Conservation (phyloP, 805 yeast species). For the Barnettozyma pratensis region DNA sequence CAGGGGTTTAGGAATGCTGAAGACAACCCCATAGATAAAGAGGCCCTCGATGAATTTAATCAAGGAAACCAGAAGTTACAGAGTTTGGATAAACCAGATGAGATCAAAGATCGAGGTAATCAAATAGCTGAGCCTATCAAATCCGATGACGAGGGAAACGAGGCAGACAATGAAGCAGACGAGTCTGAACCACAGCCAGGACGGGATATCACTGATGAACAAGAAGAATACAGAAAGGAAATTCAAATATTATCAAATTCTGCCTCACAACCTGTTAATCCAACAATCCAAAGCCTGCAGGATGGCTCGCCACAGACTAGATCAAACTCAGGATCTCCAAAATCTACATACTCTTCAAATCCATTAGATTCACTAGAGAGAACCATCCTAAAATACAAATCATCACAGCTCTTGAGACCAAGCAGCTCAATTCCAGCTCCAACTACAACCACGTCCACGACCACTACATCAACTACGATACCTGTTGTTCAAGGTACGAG, state of each 20-base stretch:
- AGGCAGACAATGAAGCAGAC: background rate
- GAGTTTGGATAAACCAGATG: no score
- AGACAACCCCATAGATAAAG: background rate
- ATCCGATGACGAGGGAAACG: background rate
- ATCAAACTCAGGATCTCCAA: background rate
- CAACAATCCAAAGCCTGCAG: background rate
- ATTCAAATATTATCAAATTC: no score
- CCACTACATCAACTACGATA: background rate
- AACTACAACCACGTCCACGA: background rate
- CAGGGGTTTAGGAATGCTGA: background rate
- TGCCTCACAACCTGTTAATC: background rate
- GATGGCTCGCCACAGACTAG: background rate
- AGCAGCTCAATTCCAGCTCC: background rate
- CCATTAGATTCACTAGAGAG: slow-evolving; percentile 4
- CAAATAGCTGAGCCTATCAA: no score
- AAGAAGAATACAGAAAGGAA: background rate
- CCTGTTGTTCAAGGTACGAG: background rate
- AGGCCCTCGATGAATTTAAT: background rate
- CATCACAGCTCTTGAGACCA: background rate
- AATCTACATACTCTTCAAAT: background rate
- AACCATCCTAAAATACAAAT: slow-evolving; percentile 5
- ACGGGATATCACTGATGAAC: background rate
- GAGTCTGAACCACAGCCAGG: no score
- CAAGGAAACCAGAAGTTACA: background rate
- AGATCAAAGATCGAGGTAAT: no score